These are phyloP conservation scores for Teunomyces cretensis DNA, from an alignment of 805 yeast species.

Conservation along the genomic window DNA sequence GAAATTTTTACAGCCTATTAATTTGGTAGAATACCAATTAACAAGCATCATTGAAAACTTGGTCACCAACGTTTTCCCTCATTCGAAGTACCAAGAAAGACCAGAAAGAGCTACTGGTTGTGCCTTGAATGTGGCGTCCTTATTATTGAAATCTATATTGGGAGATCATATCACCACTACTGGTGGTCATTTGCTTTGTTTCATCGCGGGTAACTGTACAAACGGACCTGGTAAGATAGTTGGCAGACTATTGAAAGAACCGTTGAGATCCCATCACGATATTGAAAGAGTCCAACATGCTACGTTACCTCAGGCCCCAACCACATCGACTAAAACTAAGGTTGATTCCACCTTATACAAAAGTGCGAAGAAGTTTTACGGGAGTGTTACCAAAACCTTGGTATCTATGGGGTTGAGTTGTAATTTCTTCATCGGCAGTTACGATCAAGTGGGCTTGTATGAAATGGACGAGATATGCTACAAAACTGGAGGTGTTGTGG, in stretches of 20 bases:
- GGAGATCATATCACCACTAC: constrained; percentile 41
- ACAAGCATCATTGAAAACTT: constrained; percentile 49
- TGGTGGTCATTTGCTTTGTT: constrained; percentile 55
- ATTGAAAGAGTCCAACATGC: constrained; percentile 45
- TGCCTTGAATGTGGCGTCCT: constrained; percentile 52
- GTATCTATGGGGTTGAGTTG: constrained; percentile 54
- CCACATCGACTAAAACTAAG: constrained; percentile 34
- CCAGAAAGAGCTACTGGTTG: constrained; percentile 57
- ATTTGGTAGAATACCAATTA: constrained; percentile 51
- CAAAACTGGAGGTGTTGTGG: constrained; percentile 62
- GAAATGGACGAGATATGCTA: constrained; percentile 63
- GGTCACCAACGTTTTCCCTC: constrained; percentile 50
- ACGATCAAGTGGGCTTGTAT: constrained; percentile 66
- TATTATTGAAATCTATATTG: constrained; percentile 34
- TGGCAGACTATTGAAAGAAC: constrained; percentile 54
- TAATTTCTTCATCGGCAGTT: constrained; percentile 61
- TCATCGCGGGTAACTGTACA: constrained; percentile 66
- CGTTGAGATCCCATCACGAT: constrained; percentile 67
- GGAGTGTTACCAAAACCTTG: constrained; percentile 46
- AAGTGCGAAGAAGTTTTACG: constrained; percentile 47
- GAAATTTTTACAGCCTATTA: constrained; percentile 48
- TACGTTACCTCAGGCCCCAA: constrained; percentile 25
- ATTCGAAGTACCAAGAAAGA: constrained; percentile 42
- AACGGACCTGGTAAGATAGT: constrained; percentile 65
- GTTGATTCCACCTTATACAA: constrained; percentile 31